These are phyloP conservation scores for Trichopus zeylanicus DNA, from an alignment of 116 monocot genomes.

Conservation along the genomic window DNA sequence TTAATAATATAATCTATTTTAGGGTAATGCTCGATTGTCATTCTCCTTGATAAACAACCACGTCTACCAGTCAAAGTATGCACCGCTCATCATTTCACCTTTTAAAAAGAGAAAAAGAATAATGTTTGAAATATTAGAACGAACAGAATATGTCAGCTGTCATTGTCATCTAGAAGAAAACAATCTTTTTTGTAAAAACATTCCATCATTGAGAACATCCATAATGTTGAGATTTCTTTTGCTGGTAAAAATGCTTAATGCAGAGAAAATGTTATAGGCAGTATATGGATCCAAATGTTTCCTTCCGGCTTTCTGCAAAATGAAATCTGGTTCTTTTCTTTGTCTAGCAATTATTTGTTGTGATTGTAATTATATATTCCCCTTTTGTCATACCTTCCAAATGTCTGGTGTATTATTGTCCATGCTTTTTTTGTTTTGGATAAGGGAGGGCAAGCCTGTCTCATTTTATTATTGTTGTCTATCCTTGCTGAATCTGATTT, in stretches of 20 bases:
- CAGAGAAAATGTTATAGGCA: too few relatives aligned
- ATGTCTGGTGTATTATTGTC: background rate
- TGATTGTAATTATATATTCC: too few relatives aligned
- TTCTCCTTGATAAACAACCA: background rate
- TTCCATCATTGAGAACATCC: too few relatives aligned
- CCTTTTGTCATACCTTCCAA: too few relatives aligned
- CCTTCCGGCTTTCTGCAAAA: too few relatives aligned
- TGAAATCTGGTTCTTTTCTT: too few relatives aligned
- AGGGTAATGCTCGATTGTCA: background rate
- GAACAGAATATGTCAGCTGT: background rate
- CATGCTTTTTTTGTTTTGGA: too few relatives aligned
- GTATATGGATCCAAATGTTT: too few relatives aligned
- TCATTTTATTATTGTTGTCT: background rate
- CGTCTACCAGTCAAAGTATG: background rate
- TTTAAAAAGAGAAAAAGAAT: background rate
- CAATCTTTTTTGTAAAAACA: background rate
- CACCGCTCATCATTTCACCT: background rate
- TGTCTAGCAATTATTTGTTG: too few relatives aligned
- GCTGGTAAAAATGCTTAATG: too few relatives aligned
- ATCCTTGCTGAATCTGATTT: background rate
- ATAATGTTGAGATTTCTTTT: too few relatives aligned
- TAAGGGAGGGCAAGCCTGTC: background rate
- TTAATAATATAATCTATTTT: background rate
- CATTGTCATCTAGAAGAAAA: background rate
- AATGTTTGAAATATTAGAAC: background rate